phyloP scores from a whole-genome alignment of 1,139 yeast genomes.

The Magnusiomyces suaveolens region DNA sequence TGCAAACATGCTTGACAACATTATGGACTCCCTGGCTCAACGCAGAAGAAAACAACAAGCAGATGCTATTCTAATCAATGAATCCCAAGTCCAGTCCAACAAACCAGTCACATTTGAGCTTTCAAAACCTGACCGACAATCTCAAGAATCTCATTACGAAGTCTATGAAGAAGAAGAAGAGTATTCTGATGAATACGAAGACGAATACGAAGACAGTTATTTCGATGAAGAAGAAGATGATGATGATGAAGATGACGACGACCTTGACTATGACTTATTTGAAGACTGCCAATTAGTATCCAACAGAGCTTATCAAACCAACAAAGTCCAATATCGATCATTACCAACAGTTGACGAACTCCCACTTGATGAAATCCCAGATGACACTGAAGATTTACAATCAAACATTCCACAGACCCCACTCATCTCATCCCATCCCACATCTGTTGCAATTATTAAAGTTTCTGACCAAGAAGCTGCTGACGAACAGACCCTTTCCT shows the following conservation, averaged over 20 bases:
- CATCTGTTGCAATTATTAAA: neutral
- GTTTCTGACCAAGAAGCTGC: neutral
- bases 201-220: slow-evolving; percentile 9
- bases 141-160: slow-evolving; percentile 1
- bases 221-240: slow-evolving; percentile 14
- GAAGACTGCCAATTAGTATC: slow-evolving; percentile 10
- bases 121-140: neutral
- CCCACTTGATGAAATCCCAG: slow-evolving; percentile 11
- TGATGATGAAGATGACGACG: slow-evolving; percentile 15
- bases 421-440: too few species aligned
- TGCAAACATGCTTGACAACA: slow-evolving; percentile 62
- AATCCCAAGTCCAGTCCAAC: slow-evolving; percentile 6
- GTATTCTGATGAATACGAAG: slow-evolving; percentile 9
- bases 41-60: slow-evolving; percentile 15
- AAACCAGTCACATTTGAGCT: neutral
- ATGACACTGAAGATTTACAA: neutral
- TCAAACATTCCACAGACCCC: neutral
- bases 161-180: slow-evolving; percentile 14
- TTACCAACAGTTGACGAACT: slow-evolving; percentile 24
- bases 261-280: slow-evolving; percentile 9
- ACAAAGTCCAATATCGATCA: slow-evolving; percentile 11
- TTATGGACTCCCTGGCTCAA: slow-evolving; percentile 42
- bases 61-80: slow-evolving; percentile 4
- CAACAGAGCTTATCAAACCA: slow-evolving; percentile 2
- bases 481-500: too few species aligned